Evolutionary conservation across 768 basidiomycete genomes (phyloP), one percentile per base, ranked within the genome.

Genomic region (Auriscalpium microsporum): DNA sequence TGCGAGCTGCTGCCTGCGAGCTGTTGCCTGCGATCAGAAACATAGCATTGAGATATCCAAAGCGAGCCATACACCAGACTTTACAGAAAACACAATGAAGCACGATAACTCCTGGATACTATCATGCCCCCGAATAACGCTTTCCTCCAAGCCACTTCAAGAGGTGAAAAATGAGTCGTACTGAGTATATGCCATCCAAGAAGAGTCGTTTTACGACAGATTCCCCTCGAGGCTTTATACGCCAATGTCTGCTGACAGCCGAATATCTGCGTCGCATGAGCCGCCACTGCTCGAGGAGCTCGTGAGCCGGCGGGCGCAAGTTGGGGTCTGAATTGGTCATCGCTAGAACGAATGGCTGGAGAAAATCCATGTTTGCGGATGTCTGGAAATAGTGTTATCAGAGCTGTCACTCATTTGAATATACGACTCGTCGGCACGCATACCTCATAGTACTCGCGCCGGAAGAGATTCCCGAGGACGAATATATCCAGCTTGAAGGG

Each of bases 401-500:
- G n/a, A n/a, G n/a, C n/a, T n/a, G n/a, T n/a, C n/a, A n/a, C n/a
- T n/a, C n/a, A n/a, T n/a, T n/a, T n/a, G n/a, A n/a, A n/a, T n/a
- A n/a, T n/a, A n/a, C n/a, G n/a, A n/a, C n/a, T n/a, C n/a, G n/a
- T n/a, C n/a, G n/a, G n/a, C n/a, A n/a, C n/a, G n/a, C n/a, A 14
- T 35, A 50, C 49, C 10, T 36, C 49, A 8, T 36, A 28, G 19
- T 28, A 36, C 35, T 14, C 21, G 10, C 16, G 21, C 23, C 49
- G 49, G 11, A 54, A 45, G 28, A 54, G 10, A 48, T 49, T 54
- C 6, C 53, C 57, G 11, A 58, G 23, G 49, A 53, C 34, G 42
- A 47, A 56, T 8, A 53, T 36, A 19, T 52, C 57, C 36, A 57
- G 45, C 4, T 35, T 23, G 28, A 48, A 57, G 14, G 56, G 52